phyloP scores from a whole-genome alignment of 345 rosid genomes.

The Fremontodendron californicum region DNA sequence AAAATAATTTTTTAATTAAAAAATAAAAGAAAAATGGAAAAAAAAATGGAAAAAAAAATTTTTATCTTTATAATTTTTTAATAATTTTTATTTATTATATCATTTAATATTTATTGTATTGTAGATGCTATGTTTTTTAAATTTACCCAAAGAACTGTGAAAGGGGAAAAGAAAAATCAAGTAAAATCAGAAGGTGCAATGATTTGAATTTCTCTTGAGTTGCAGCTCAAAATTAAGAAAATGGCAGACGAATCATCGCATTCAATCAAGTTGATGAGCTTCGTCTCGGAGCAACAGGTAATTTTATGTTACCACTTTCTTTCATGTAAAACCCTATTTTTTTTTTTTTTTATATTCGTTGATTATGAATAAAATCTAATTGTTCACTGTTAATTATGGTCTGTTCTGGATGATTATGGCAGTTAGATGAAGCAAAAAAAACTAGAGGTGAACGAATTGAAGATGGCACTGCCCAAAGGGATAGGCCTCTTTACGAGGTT shows the following conservation, averaged over 20 bases:
- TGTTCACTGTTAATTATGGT: too few species aligned
- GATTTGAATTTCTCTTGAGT: neutral
- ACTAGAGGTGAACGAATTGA: conserved; percentile 87
- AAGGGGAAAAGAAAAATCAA: too few species aligned
- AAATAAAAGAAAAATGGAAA: too few species aligned
- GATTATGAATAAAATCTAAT: neutral
- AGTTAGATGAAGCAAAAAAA: conserved; percentile 85
- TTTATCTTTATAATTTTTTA: too few species aligned
- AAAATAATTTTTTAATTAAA: too few species aligned
- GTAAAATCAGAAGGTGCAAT: neutral
- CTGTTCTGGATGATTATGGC: conserved; percentile 14
- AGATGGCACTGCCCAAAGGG: conserved; percentile 95
- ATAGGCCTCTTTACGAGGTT: conserved; percentile 87
- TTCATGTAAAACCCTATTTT: conserved; percentile 3
- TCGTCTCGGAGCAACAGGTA: conserved; percentile 92
- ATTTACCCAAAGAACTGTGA: too few species aligned
- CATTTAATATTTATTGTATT: too few species aligned
- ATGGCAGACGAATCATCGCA: conserved; percentile 66
- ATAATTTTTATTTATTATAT: too few species aligned
- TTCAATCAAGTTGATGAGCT: conserved; percentile 75
- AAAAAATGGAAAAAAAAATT: too few species aligned
- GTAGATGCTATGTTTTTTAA: too few species aligned
- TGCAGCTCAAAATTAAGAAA: conserved; percentile 4
- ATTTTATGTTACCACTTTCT: neutral
- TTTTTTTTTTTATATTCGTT: neutral